A percentile compares a stretch with the other conserved stretches of the same genome.
Conservation (phyloP, 768 basidiomycete species). For the Kwoniella sp. region DNA sequence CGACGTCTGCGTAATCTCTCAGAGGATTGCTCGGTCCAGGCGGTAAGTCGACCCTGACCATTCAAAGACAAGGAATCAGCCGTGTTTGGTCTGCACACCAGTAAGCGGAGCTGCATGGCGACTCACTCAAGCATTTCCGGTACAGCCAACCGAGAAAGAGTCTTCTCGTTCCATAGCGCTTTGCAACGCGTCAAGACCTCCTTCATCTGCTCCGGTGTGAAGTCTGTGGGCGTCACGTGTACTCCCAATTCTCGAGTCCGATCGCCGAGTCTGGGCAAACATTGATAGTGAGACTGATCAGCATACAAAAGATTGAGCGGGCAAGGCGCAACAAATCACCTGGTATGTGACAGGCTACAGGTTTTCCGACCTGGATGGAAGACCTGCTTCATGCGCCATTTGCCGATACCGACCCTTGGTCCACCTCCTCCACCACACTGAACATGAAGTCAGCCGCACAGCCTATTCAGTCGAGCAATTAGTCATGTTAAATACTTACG, state of each 20-base stretch:
- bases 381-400: conserved; percentile 56
- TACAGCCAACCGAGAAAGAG: conserved; percentile 47
- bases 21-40: conserved; percentile 37
- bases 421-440: conserved; percentile 56
- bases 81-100: neutral
- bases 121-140: conserved; percentile 54
- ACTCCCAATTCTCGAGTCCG: conserved; percentile 48
- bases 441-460: neutral
- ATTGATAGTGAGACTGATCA: conserved; percentile 9
- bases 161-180: conserved; percentile 52
- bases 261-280: conserved; percentile 45
- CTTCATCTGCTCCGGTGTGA: conserved; percentile 46
- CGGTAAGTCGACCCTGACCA: conserved; percentile 43
- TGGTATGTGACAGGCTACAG: conserved; percentile 50
- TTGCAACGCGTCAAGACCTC: conserved; percentile 48
- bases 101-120: neutral
- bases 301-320: neutral
- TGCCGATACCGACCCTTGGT: conserved; percentile 54
- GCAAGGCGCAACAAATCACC: conserved; percentile 27
- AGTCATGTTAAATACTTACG: conserved; percentile 9
- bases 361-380: conserved; percentile 55
- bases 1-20: conserved; percentile 42
- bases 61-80: neutral
- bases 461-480: neutral
- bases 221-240: conserved; percentile 48